phyloP scores from a whole-genome alignment of 441 rosid species.

The Biscutella laevigata region DNA sequence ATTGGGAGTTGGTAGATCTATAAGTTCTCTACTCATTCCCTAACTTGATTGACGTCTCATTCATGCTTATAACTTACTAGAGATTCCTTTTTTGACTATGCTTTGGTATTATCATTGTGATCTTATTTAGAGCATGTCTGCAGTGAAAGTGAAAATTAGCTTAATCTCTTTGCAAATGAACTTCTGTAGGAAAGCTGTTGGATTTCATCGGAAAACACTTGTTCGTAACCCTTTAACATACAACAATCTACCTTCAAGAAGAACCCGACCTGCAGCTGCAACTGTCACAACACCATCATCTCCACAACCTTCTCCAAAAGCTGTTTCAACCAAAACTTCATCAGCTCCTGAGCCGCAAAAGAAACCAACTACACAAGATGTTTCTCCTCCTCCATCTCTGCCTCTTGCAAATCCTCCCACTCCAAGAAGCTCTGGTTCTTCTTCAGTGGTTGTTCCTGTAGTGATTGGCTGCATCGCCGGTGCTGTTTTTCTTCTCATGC shows the following conservation, averaged over 20 bases:
- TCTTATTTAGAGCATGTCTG: not conserved
- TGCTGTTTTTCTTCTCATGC: slow-evolving; percentile 20
- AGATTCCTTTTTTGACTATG: too few relatives aligned
- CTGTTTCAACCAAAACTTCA: not conserved
- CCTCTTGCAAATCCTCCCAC: not conserved
- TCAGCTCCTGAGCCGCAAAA: not conserved
- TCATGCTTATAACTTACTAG: too few relatives aligned
- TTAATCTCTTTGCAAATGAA: not conserved
- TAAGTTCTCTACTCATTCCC: too few relatives aligned
- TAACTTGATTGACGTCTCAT: too few relatives aligned
- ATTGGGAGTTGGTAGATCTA: too few relatives aligned
- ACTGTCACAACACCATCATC: not conserved
- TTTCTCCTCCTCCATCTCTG: slow-evolving; percentile 9
- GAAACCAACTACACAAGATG: not conserved
- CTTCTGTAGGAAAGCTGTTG: slow-evolving; percentile 35
- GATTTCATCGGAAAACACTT: slow-evolving; percentile 35
- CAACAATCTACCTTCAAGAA: not conserved
- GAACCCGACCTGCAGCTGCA: not conserved
- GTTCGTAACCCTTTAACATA: not conserved
- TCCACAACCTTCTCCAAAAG: not conserved
- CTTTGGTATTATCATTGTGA: too few relatives aligned
- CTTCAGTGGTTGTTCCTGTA: slow-evolving; percentile 4
- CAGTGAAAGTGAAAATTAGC: too few relatives aligned
- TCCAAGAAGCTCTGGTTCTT: slow-evolving; percentile 6
- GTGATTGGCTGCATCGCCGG: slow-evolving; percentile 28